Evolutionary conservation across 2,329 filamentous ascomycete species (phyloP), one percentile per base, ranked within the genome.

Genomic region (Aspergillus udagawae): DNA sequence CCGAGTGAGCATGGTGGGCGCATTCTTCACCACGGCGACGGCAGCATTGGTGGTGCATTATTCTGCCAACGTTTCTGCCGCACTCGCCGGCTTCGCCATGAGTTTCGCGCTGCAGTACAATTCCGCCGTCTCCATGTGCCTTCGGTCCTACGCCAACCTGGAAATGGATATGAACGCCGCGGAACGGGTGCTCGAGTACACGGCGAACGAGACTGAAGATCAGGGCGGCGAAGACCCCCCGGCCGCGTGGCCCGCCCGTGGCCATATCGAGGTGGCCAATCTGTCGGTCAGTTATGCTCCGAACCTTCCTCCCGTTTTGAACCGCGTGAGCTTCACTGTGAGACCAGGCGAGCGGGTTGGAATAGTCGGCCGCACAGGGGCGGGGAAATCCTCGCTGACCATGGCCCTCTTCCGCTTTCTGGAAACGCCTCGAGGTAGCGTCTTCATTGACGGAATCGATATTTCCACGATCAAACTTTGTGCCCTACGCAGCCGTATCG

Each of bases 161-260:
- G 89, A 92, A 70, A 76, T 91, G 6, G 84, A 89, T 67, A 91
- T 92, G 87, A 92, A 92, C 66, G 84, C 88, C 1, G 86, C 86
- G 0, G 90, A 92, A 73, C 81, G 90, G 38, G 84, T 92, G 28
- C 77, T 91, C 3, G 89, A 92, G 69, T 93, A 92, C 70, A 83
- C 85, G 0, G 83, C 86, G 44, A 77, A 91, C 4, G 77, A 82
- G 38, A 90, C 83, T 0, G 89, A 92, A 69, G 80, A 83, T 21
- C 82, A 86, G 47, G 83, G 78, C 12, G 88, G 87, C n/a, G 68
- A 72, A n/a, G 78, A 81, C 27, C 83, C 86, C 0, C 85, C 89
- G 0, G 86, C 88, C 2, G 83, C 84, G 1, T 94, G 91, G 91
- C 90, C 91, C 0, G 84, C 83, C 0, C 82, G 87, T 61, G 90